Percentiles rank a stretch among this genome's conserved stretches.
Conservation (phyloP, 805 yeast genomes). For the Starmerella apis region DNA sequence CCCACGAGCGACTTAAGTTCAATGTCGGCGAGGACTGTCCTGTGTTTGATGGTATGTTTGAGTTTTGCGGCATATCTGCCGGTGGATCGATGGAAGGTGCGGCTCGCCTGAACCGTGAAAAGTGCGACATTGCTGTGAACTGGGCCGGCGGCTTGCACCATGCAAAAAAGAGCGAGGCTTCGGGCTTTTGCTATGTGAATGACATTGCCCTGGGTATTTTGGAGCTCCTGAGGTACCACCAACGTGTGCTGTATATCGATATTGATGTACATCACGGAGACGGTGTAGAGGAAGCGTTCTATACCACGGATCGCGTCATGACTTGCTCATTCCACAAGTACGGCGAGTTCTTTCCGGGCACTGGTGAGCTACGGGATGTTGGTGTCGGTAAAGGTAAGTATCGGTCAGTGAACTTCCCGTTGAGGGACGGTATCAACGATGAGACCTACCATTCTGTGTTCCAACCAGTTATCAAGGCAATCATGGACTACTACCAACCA, state of each 20-base stretch:
- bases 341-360: slow-evolving; percentile 95
- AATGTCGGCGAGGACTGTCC: slow-evolving; percentile 97
- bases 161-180: slow-evolving; percentile 88
- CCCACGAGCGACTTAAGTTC: slow-evolving; percentile 80
- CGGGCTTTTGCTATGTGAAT: slow-evolving; percentile 90
- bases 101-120: slow-evolving; percentile 69
- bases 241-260: slow-evolving; percentile 85
- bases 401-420: slow-evolving; percentile 81
- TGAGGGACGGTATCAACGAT: slow-evolving; percentile 92
- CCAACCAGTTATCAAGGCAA: slow-evolving; percentile 59
- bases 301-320: slow-evolving; percentile 91
- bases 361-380: slow-evolving; percentile 81
- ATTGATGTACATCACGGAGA: slow-evolving; percentile 96
- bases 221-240: slow-evolving; percentile 76
- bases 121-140: slow-evolving; percentile 87
- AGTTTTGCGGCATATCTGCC: slow-evolving; percentile 75
- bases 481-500: slow-evolving; percentile 84
- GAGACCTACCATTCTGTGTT: slow-evolving; percentile 75
- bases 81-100: slow-evolving; percentile 89
- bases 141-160: slow-evolving; percentile 97
- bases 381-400: slow-evolving; percentile 86
- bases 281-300: slow-evolving; percentile 95
- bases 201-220: slow-evolving; percentile 86
- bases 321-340: slow-evolving; percentile 92
- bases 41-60: slow-evolving; percentile 88